These are phyloP conservation scores for Fusarium devonianum DNA, from an alignment of 2,329 filamentous ascomycete species.

Conservation along the genomic window DNA sequence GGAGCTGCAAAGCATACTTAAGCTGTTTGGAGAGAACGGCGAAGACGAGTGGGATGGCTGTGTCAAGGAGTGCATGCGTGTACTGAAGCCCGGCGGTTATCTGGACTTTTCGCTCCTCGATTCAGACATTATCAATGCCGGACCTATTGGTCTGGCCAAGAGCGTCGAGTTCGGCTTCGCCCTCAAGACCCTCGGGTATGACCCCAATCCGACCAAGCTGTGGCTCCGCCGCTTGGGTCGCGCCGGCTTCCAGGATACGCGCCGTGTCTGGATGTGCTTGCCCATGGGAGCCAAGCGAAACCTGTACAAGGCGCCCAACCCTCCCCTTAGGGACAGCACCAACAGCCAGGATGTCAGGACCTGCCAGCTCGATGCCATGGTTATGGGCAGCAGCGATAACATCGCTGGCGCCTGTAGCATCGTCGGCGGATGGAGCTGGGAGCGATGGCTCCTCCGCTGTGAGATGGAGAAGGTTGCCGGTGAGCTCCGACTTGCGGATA, in stretches of 20 bases:
- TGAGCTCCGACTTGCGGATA: slow-evolving; percentile 64
- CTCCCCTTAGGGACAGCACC: slow-evolving; percentile 46
- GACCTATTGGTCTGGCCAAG: slow-evolving; percentile 79
- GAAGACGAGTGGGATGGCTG: slow-evolving; percentile 89
- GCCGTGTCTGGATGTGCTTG: slow-evolving; percentile 87
- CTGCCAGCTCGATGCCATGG: slow-evolving; percentile 67
- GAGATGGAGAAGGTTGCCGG: slow-evolving; percentile 82
- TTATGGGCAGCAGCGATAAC: slow-evolving; percentile 72
- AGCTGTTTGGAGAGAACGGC: slow-evolving; percentile 70
- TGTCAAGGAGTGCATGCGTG: slow-evolving; percentile 84
- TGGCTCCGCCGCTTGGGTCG: slow-evolving; percentile 78
- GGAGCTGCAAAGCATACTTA: slow-evolving; percentile 84
- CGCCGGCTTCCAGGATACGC: slow-evolving; percentile 80
- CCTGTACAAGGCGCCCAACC: slow-evolving; percentile 43
- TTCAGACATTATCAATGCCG: slow-evolving; percentile 86
- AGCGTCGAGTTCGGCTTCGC: slow-evolving; percentile 92
- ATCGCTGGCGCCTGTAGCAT: slow-evolving; percentile 80
- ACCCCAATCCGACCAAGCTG: slow-evolving; percentile 80
- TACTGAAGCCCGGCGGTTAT: slow-evolving; percentile 91
- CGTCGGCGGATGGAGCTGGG: slow-evolving; percentile 90
- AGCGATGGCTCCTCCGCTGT: slow-evolving; percentile 91
- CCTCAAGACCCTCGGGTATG: slow-evolving; percentile 88
- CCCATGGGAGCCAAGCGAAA: slow-evolving; percentile 71
- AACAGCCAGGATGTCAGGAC: slow-evolving; percentile 53
- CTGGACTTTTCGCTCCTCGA: slow-evolving; percentile 92